phyloP scores from a whole-genome alignment of 805 yeast genomes.

The Starmerella potacharoeniae region DNA sequence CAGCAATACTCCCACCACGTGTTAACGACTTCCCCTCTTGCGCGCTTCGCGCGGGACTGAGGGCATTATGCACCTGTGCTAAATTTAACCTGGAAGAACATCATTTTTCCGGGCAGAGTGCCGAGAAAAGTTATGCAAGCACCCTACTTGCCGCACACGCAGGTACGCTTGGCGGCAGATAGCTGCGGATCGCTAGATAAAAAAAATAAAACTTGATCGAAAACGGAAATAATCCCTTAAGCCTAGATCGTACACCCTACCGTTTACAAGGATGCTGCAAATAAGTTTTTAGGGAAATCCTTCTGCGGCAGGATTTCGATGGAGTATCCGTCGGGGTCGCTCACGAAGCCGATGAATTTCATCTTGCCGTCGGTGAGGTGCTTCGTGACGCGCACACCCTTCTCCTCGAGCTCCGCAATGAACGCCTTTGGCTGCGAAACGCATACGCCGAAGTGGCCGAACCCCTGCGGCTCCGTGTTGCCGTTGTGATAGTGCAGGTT shows the following conservation, averaged over 20 bases:
- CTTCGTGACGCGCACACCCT: slow-evolving; percentile 37
- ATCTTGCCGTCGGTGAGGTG: slow-evolving; percentile 35
- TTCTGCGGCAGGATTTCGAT: slow-evolving; percentile 54
- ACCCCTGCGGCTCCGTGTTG: slow-evolving; percentile 69
- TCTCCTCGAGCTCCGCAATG: slow-evolving; percentile 35
- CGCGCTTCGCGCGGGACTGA: no score
- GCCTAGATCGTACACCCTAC: background rate
- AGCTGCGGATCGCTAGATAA: background rate
- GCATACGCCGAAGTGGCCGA: slow-evolving; percentile 72
- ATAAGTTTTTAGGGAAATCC: slow-evolving; percentile 8
- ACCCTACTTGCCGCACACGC: no score
- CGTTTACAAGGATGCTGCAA: slow-evolving; percentile 3
- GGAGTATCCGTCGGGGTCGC: slow-evolving; percentile 86
- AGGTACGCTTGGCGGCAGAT: no score
- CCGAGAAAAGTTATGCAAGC: no score
- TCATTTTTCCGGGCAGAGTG: no score
- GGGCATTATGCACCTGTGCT: no score
- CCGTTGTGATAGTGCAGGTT: slow-evolving; percentile 74
- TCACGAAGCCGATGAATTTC: slow-evolving; percentile 63
- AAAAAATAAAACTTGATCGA: background rate
- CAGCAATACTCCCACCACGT: no score
- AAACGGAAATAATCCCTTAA: background rate
- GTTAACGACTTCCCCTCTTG: no score
- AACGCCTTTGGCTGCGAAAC: slow-evolving; percentile 52
- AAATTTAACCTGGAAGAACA: no score